Base-by-base conservation (phyloP, 768 basidiomycete species). In the Auricularia sp. region DNA sequence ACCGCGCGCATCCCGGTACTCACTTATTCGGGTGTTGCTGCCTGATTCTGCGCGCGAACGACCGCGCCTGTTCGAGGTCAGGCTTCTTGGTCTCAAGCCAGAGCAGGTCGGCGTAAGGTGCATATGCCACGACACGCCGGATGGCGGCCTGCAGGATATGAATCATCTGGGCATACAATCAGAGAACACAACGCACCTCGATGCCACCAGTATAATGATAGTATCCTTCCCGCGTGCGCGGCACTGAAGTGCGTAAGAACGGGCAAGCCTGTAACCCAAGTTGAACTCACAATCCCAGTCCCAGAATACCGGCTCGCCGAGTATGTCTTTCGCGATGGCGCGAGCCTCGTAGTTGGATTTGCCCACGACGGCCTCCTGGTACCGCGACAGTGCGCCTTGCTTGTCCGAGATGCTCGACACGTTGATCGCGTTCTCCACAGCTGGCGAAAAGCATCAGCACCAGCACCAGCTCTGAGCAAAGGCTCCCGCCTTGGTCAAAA, bases 11-110 rank as follows among this genome's bases (percentile, higher is more conserved):
- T 59, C 39, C 35, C 33, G 33, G 14, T 18, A 71, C 81, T 63
- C 67, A 87, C 87, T 91, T 92, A 67, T 80, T 85, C 47, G 93
- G 92, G 71, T 83, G 83, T 71, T 80, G 80, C 67, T 83, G 83
- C 63, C 89, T 79, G 69, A 95, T 90, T 71, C 83, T 83, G 56
- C 87, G 78, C 2, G 94, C 87, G 74, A 95, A 93, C 37, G 80
- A 82, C 39, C 84, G 80, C 2, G 94, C 94, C 72, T 93, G 85
- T 65, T 85, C 80, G 29, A 96, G 79, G 72, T 93, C 83, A 8
- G 94, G 94, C n/a, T 82, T 81, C 70, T 92, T 94, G 2, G 94
- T 97, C 78, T 96, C 94, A 54, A 95, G 81, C 94, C 94, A 97
- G 56, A 95, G 78, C 69, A 95, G 81, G 74, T 97, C 94, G 14